Base-by-base conservation (phyloP, 2,329 filamentous ascomycete genomes). In the Amauroascus niger region DNA sequence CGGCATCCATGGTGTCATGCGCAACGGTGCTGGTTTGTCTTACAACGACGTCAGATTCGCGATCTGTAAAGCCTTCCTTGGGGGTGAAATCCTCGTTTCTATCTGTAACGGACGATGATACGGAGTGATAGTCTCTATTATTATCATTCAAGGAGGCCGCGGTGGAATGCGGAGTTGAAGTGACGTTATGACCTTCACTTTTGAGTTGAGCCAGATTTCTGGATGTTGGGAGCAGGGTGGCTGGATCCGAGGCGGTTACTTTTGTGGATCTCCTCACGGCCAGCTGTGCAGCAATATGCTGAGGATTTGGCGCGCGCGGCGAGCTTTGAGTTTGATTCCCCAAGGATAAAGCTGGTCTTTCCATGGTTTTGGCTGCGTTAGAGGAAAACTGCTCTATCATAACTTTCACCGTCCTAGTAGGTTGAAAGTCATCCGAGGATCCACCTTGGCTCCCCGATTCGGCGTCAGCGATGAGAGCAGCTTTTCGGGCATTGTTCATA, bases 341-440 rank as follows among this genome's bases (percentile, higher is more conserved):
- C 33, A 4, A 50, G 22, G 53, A 54, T 51, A 47, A 16, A 28
- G 56, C 32, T n/a, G 53, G 53, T 4, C 56, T 35, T 32, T 22
- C 53, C 14, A 55, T 40, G 1, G 60, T 45, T 11, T 59, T 58
- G 22, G 32, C 9, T 28, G 20, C 33, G n/a, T 11, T 9, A 8
- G 32, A 40, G n/a, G 61, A 59, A 54, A 69, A 69, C 49, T 55
- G 61, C 46, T 65, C 65, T 47, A 71, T 69, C 55, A 66, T 71
- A 55, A 69, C 67, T 58, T 58, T 70, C 39, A 72, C 69, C 4
- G 68, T 66, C 20, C 65, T 66, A 20, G 61, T 60, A 56, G 66
- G 64, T 33, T 2, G 33, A 16, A 9, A 2, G 22, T 14, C 11
- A 9, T 24, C 47, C 11, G 28, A 20, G 11, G 8, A 16, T 4